phyloP scores from a whole-genome alignment of 306 rosid genomes.

The Psophocarpus tetragonolobus region DNA sequence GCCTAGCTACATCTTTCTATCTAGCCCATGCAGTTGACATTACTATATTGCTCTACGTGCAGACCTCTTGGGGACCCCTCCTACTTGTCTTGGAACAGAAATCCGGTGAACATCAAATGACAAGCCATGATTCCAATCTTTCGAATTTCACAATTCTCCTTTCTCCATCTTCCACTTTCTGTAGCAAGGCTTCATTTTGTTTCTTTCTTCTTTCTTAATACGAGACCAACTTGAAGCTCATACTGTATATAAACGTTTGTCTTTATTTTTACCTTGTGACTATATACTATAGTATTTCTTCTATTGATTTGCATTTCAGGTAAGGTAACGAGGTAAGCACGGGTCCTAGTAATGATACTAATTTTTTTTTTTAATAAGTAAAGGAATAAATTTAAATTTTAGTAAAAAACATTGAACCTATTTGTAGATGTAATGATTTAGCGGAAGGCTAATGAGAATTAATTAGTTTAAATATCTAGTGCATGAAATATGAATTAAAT shows the following conservation, averaged over 20 bases:
- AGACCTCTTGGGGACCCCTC: constrained; percentile 95
- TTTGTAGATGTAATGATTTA: background rate
- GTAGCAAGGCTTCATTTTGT: constrained; percentile 18
- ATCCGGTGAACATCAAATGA: constrained; percentile 40
- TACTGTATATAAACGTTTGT: constrained; percentile 29
- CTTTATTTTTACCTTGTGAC: background rate
- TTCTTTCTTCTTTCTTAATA: constrained; percentile 1
- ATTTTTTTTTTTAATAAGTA: background rate
- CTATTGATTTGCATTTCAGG: no score
- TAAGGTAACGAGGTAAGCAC: background rate
- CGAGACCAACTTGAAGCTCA: constrained; percentile 13
- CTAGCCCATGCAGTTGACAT: constrained; percentile 33
- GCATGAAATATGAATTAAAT: background rate
- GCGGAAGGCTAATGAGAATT: background rate
- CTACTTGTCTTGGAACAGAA: constrained; percentile 86
- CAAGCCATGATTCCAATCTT: constrained; percentile 1
- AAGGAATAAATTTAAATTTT: background rate
- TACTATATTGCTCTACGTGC: constrained; percentile 40
- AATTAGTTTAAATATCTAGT: background rate
- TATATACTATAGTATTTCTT: no score
- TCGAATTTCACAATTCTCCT: background rate
- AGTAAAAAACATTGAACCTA: background rate
- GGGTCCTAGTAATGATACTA: background rate
- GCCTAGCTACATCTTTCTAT: no score
- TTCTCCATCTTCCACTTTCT: background rate